phyloP scores from a whole-genome alignment of 2,329 filamentous ascomycete species.

The Cadophora sp. region DNA sequence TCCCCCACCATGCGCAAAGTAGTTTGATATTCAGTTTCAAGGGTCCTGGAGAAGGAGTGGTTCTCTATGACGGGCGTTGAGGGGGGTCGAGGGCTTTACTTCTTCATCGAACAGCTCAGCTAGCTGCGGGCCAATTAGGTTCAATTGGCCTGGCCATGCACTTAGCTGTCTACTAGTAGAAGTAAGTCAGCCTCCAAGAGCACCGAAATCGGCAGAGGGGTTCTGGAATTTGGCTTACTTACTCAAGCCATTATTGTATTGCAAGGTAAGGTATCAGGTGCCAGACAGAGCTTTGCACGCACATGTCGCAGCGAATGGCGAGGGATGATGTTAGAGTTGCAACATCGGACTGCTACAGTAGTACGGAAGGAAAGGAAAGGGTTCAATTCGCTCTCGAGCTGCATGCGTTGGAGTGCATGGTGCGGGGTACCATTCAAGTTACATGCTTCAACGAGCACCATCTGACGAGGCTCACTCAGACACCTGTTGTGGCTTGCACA shows the following conservation, averaged over 20 bases:
- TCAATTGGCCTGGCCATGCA: not conserved
- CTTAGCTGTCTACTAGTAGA: not conserved
- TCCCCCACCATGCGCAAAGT: conserved; percentile 5
- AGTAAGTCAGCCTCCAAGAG: not conserved
- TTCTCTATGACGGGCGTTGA: not conserved
- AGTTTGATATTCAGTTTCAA: not conserved
- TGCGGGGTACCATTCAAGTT: conserved; percentile 16
- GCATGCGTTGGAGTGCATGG: conserved; percentile 1
- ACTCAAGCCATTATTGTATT: not conserved
- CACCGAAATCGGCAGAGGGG: not conserved
- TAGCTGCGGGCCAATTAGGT: not conserved
- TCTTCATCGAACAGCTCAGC: not conserved
- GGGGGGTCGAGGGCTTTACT: no score
- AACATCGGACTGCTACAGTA: not conserved
- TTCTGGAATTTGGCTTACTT: no score
- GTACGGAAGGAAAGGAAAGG: not conserved
- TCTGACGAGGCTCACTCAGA: not conserved
- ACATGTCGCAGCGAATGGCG: conserved; percentile 27
- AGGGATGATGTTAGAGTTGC: conserved; percentile 20
- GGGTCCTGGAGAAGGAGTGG: conserved; percentile 7
- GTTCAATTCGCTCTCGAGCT: conserved; percentile 2
- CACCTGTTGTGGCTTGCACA: not conserved
- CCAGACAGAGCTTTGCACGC: conserved; percentile 22
- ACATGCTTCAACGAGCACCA: not conserved
- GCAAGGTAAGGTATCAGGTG: conserved; percentile 25